Evolutionary conservation across 257 asterid species (phyloP), one percentile per base, ranked within the genome.

Genomic region (Plantago major): DNA sequence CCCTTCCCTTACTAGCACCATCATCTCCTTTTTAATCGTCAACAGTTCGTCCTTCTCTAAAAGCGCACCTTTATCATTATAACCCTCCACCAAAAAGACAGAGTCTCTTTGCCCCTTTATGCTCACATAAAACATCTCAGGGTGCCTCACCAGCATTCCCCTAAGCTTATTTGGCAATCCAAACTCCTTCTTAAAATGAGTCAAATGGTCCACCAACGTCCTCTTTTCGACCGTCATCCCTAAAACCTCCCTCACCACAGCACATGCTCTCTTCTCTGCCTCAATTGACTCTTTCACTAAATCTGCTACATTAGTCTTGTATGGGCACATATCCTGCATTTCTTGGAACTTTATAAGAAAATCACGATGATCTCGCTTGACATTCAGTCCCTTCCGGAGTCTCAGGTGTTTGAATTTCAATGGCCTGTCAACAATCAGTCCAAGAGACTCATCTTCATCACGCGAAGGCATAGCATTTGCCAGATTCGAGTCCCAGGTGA

Each of bases 211-310:
- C 57, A 92, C 86, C 79, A 89, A 66, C n/a, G 97, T 89, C 82
- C 95, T 76, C 76, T 78, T 92, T 91, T 92, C 97, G 6, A 84
- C 79, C 0, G 84, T 84, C 97, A 93, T 83, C 53, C 82, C 94
- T 55, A 93, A 71, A 54, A 85, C 81, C 81, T 93, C 97, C 79
- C 99, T 84, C 74, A 76, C 94, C 60, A 87, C 77, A 12, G 82
- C 91, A 63, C 99, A 89, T 0, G 95, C 96, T 74, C 99, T 80
- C 81, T 89, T 93, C 84, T 89, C 99, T 0, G 95, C 91, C 55
- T 78, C 87, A 14, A 87, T 69, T 0, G 94, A 87, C 74, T 71
- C 95, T 51, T 78, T 83, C 45, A 14, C 60, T 58, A 92, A 70
- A 55, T 78, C 83, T 6, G 19, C 64, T 15, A 73, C 82, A 63